Evolutionary conservation across 2,329 filamentous ascomycete species (phyloP), one percentile per base, ranked within the genome.

Genomic region (Chrysoporthe austroafricana): DNA sequence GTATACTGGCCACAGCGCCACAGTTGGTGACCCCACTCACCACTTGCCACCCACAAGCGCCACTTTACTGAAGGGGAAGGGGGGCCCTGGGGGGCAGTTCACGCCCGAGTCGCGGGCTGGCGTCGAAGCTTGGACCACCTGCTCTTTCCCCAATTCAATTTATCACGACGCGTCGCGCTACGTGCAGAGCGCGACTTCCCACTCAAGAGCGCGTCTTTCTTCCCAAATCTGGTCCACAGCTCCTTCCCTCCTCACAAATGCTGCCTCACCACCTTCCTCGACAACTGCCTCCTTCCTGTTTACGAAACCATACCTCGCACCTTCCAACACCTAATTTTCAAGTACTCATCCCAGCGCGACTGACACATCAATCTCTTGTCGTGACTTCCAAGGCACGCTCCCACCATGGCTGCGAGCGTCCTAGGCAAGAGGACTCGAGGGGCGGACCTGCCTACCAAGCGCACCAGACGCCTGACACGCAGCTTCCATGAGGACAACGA

Each of bases 401-500:
- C 5, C 62, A 43, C 39, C 43, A 76, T 76, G 74, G 71, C 71
- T 26, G 66, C 70, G 14, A 72, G 72, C 43, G 71, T 72, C 21
- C 68, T 77, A 14, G 75, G 76, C 69, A 77, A 77, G 74, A 76
- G 76, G 68, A 76, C 74, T 32, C 71, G 68, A 14, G 62, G n/a
- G n/a, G 43, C 34, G 39, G 62, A 60, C 18, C 73, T 77, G 44
- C 81, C 83, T 54, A 73, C 77, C 52, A 88, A 87, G 72, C 79
- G 82, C 71, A 77, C 80, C 62, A 81, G 84, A 70, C 80, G 82
- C 36, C 76, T 79, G 54, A 81, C 78, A 67, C 80, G 77, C 70
- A 79, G 74, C 71, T 77, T 75, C 70, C 74, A 76, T 58, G 46
- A 57, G 16, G 83, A 86, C 73, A 88, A 90, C 72, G 87, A 91